phyloP scores from a whole-genome alignment of 2,329 filamentous ascomycete species.

The Hypomyces rosellus region DNA sequence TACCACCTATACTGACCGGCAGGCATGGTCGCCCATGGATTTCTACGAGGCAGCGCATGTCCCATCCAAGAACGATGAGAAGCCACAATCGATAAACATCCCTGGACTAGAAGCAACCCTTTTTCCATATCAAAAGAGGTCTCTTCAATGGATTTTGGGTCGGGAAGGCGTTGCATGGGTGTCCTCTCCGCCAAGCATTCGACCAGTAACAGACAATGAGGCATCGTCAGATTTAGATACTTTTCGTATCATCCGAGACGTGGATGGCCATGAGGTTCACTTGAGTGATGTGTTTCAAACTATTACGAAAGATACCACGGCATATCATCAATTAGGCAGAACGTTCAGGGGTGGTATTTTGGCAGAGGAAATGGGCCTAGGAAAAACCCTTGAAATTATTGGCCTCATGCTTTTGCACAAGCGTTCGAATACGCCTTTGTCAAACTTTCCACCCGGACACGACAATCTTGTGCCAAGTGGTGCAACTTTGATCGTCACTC shows the following conservation, averaged over 20 bases:
- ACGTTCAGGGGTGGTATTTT: slow-evolving; percentile 56
- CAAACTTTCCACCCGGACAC: slow-evolving; percentile 24
- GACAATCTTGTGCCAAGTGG: slow-evolving; percentile 42
- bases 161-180: slow-evolving; percentile 56
- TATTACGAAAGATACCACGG: slow-evolving; percentile 42
- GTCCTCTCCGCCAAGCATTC: slow-evolving; percentile 12
- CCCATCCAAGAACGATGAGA: slow-evolving; percentile 40
- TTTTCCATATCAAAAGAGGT: slow-evolving; percentile 67
- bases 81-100: slow-evolving; percentile 34
- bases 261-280: slow-evolving; percentile 36
- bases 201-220: slow-evolving; percentile 12
- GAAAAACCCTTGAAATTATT: slow-evolving; percentile 73
- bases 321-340: slow-evolving; percentile 38
- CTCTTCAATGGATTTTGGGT: slow-evolving; percentile 62
- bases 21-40: slow-evolving; percentile 40
- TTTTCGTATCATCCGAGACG: slow-evolving; percentile 30
- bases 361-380: slow-evolving; percentile 77
- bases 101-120: slow-evolving; percentile 44
- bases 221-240: slow-evolving; percentile 12
- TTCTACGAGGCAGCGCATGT: slow-evolving; percentile 68
- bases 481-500: slow-evolving; percentile 57
- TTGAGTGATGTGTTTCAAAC: slow-evolving; percentile 59
- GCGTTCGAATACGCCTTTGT: slow-evolving; percentile 6
- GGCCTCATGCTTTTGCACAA: slow-evolving; percentile 61
- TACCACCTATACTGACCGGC: background rate